phyloP scores from a whole-genome alignment of 2,329 filamentous ascomycete genomes.

The Arthrinium phaeospermum region DNA sequence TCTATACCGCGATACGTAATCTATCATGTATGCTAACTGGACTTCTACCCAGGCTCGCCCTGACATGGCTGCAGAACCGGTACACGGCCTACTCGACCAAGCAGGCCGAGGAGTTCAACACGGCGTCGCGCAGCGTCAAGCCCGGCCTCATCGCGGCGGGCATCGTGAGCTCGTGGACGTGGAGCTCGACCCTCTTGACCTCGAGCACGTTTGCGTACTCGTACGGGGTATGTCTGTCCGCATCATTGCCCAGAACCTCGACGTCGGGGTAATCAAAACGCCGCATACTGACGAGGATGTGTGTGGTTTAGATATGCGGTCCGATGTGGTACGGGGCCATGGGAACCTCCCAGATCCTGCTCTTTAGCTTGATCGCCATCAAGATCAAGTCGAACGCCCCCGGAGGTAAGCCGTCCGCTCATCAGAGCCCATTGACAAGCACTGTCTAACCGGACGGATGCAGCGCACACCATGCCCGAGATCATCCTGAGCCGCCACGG shows the following conservation, averaged over 20 bases:
- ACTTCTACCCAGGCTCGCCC: conserved; percentile 32
- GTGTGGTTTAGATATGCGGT: conserved; percentile 37
- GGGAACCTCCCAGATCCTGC: conserved; percentile 46
- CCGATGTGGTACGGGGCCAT: conserved; percentile 50
- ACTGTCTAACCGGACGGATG: background rate
- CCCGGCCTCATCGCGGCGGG: conserved; percentile 52
- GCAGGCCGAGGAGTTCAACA: conserved; percentile 53
- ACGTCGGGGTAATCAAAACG: too few species aligned
- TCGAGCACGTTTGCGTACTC: conserved; percentile 47
- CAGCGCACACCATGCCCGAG: conserved; percentile 31
- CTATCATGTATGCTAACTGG: too few species aligned
- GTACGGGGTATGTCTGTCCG: conserved; percentile 38
- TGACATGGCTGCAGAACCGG: conserved; percentile 48
- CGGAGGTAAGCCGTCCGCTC: conserved; percentile 47
- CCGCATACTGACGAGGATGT: background rate
- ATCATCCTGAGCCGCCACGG: conserved; percentile 47
- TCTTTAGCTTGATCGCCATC: conserved; percentile 48
- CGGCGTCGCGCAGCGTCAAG: conserved; percentile 48
- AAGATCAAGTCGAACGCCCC: conserved; percentile 48
- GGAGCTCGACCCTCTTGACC: conserved; percentile 51
- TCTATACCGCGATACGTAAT: too few species aligned
- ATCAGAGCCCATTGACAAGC: background rate
- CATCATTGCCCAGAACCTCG: background rate
- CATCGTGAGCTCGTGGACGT: conserved; percentile 56
- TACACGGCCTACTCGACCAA: conserved; percentile 46